These are phyloP conservation scores for Exophiala spinifera DNA, from an alignment of 2,329 filamentous ascomycete genomes.

Conservation along the genomic window DNA sequence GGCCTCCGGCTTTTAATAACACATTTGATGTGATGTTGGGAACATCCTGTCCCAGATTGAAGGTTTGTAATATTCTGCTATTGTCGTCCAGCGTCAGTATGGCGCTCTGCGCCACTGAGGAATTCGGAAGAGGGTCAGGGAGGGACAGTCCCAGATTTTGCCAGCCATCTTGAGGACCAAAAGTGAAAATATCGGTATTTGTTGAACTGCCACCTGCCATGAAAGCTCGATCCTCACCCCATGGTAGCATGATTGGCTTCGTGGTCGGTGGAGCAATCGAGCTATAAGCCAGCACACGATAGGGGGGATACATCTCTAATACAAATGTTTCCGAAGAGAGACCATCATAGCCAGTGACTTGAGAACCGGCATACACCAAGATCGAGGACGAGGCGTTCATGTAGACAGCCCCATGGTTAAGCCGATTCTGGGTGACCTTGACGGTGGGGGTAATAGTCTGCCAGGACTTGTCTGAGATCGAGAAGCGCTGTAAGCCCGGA, in stretches of 20 bases:
- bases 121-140: constrained; percentile 57
- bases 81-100: constrained; percentile 70
- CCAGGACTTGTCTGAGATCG: constrained; percentile 58
- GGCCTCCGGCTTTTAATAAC: constrained; percentile 60
- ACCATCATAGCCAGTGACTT: constrained; percentile 53
- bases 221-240: constrained; percentile 67
- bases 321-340: constrained; percentile 73
- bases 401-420: constrained; percentile 71
- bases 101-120: constrained; percentile 58
- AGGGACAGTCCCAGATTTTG: constrained; percentile 63
- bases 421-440: constrained; percentile 63
- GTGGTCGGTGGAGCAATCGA: constrained; percentile 61
- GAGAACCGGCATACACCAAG: constrained; percentile 74
- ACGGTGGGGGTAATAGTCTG: constrained; percentile 51
- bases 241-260: constrained; percentile 70
- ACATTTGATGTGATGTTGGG: constrained; percentile 71
- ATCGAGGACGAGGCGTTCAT: constrained; percentile 68
- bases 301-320: constrained; percentile 64
- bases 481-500: constrained; percentile 70
- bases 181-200: constrained; percentile 70
- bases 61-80: constrained; percentile 74
- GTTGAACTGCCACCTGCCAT: constrained; percentile 69
- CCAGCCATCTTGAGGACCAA: constrained; percentile 65
- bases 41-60: constrained; percentile 70
- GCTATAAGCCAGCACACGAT: constrained; percentile 57